Base-by-base conservation (phyloP, 2,329 filamentous ascomycete genomes). In the Xylaria arbuscula region DNA sequence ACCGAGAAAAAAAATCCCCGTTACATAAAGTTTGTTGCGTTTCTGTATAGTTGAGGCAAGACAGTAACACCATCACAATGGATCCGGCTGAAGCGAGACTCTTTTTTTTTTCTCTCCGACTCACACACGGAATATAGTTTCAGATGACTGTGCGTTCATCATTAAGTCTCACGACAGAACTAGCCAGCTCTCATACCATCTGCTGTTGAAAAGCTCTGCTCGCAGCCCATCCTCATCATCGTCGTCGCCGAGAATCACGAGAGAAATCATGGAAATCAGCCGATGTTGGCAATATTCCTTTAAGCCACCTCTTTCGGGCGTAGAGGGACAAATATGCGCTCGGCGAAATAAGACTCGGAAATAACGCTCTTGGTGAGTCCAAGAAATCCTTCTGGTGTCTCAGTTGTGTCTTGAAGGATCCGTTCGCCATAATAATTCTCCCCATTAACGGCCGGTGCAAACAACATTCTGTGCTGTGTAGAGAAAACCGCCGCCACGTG, bases 311-410 rank as follows among this genome's bases (percentile, higher is more conserved):
- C 17, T 11, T 19, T 28, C n/a, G 19, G 32, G 15, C 13, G 51
- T 34, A 54, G 28, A 38, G 50, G 32, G 47, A n/a, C 6, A 45
- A 11, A 11, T 15, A 32, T n/a, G 34, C 22, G 9, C 34, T 62
- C 53, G 36, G 59, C 15, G 38, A 48, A 61, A 56, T 59, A 6
- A 24, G n/a, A 4, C 13, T 9, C 7, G 5, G 22, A 34, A 11
- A 47, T 45, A 28, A 53, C 22, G 36, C 19, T 45, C 36, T 51
- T 50, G 42, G 55, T n/a, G 15, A 55, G 28, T n/a, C 10, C 1
- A 13, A 54, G 22, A 63, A 51, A 68, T 72, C 57, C 68, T 62
- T 67, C 66, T 61, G 40, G 59, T 76, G 71, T 76, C 75, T 76
- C 69, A 72, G 34, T 58, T 55, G 48, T 67, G 59, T 60, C 67